These are phyloP conservation scores for Triticum urartu DNA, from an alignment of 176 grass and related monocot species.

Conservation along the genomic window DNA sequence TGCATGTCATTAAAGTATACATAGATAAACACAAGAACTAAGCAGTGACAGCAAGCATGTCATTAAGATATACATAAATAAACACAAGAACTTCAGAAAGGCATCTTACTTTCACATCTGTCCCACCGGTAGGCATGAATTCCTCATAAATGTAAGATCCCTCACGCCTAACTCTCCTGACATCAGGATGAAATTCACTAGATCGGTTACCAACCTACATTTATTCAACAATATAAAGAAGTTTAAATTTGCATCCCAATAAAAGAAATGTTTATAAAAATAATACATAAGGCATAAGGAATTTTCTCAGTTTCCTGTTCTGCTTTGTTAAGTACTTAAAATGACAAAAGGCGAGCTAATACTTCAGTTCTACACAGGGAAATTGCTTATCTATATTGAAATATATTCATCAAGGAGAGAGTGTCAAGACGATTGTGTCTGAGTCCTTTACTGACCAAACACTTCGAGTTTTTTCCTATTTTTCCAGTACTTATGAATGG, in stretches of 20 bases:
- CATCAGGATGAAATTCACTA: constrained; percentile 98
- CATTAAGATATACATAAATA: not conserved
- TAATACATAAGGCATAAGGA: constrained; percentile 9
- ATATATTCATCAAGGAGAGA: not conserved
- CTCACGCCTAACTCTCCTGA: constrained; percentile 88
- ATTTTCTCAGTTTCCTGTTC: not conserved
- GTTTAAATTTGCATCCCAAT: constrained; percentile 24
- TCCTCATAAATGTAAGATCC: constrained; percentile 99
- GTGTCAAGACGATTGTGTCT: not conserved
- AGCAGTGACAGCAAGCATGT: not conserved
- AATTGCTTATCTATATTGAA: not conserved
- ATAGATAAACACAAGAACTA: constrained; percentile 18
- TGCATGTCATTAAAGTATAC: not conserved
- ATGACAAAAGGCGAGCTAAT: not conserved
- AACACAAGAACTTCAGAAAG: constrained; percentile 14
- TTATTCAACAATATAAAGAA: constrained; percentile 26
- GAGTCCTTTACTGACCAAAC: not conserved
- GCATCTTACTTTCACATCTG: constrained; percentile 89
- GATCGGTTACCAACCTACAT: constrained; percentile 94
- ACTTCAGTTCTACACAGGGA: not conserved
- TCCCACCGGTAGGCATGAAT: constrained; percentile 99
- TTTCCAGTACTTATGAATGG: not conserved
- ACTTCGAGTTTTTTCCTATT: not conserved
- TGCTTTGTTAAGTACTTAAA: constrained; percentile 13
- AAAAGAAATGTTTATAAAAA: not conserved